phyloP scores from a whole-genome alignment of 1,284 basidiomycete species.

The Ganoderma lingzhi region DNA sequence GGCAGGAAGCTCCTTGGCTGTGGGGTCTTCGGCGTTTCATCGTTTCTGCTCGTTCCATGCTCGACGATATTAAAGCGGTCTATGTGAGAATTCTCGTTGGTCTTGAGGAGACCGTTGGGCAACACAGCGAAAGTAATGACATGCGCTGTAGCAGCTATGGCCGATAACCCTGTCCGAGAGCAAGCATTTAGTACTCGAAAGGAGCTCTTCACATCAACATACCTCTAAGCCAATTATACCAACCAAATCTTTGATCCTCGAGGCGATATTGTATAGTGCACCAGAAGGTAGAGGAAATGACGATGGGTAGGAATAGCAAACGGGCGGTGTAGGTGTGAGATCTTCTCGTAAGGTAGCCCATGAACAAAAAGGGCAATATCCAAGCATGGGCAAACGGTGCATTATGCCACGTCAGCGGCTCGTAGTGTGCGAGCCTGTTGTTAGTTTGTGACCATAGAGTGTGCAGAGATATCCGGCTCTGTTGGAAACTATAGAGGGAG shows the following conservation, averaged over 20 bases:
- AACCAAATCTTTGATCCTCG: constrained; percentile 55
- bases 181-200: background rate
- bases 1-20: constrained; percentile 24
- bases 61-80: constrained; percentile 45
- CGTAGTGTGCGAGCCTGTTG: background rate
- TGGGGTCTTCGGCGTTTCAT: constrained; percentile 25
- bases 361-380: constrained; percentile 63
- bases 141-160: constrained; percentile 50
- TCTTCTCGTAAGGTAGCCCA: constrained; percentile 75
- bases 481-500: background rate
- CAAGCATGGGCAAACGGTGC: constrained; percentile 55
- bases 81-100: constrained; percentile 34
- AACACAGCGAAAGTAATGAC: constrained; percentile 61
- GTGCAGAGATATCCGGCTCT: background rate
- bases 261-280: constrained; percentile 68
- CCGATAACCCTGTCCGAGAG: constrained; percentile 33
- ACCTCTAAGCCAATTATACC: constrained; percentile 79
- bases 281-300: constrained; percentile 54
- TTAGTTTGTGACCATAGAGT: background rate
- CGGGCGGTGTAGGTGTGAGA: constrained; percentile 68
- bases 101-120: constrained; percentile 65
- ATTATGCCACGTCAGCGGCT: constrained; percentile 53
- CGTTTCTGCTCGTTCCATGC: constrained; percentile 29
- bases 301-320: constrained; percentile 65
- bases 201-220: constrained; percentile 24